phyloP scores from a whole-genome alignment of 2,329 filamentous ascomycete genomes.

The Fusarium bulbicola region DNA sequence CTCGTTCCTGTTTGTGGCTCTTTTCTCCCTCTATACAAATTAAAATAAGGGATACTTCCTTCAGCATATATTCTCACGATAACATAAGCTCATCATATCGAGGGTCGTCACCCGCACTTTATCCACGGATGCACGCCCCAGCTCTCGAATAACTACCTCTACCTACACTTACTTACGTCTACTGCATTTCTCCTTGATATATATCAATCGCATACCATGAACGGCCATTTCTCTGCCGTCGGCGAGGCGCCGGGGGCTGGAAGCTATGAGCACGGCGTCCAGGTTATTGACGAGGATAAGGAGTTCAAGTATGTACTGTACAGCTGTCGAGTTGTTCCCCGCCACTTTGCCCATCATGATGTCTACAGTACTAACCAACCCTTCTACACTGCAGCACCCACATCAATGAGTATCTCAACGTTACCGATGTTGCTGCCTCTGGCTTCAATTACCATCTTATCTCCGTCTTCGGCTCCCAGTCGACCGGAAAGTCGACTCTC shows the following conservation, averaged over 20 bases:
- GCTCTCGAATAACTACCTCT: conserved; percentile 20
- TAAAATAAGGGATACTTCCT: neutral
- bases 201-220: conserved; percentile 61
- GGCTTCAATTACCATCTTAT: conserved; percentile 99
- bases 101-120: conserved; percentile 27
- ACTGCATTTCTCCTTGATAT: conserved; percentile 8
- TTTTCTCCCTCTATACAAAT: neutral
- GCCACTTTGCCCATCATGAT: conserved; percentile 9
- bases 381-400: conserved; percentile 64
- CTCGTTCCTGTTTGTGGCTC: conserved; percentile 5
- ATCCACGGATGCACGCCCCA: conserved; percentile 32
- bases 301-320: conserved; percentile 85
- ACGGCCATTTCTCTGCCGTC: conserved; percentile 81
- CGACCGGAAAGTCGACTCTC: conserved; percentile 96
- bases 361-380: conserved; percentile 20
- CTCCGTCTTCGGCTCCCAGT: conserved; percentile 98
- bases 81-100: conserved; percentile 8
- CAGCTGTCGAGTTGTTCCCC: conserved; percentile 10
- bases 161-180: neutral
- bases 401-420: conserved; percentile 82
- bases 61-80: conserved; percentile 7
- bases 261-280: conserved; percentile 91
- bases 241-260: conserved; percentile 70
- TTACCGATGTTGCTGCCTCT: conserved; percentile 81
- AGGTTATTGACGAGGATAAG: conserved; percentile 93